A percentile compares a stretch with the other conserved stretches of the same genome.
Conservation (phyloP, 2,329 filamentous ascomycete species). For the Bipolaris cookei region DNA sequence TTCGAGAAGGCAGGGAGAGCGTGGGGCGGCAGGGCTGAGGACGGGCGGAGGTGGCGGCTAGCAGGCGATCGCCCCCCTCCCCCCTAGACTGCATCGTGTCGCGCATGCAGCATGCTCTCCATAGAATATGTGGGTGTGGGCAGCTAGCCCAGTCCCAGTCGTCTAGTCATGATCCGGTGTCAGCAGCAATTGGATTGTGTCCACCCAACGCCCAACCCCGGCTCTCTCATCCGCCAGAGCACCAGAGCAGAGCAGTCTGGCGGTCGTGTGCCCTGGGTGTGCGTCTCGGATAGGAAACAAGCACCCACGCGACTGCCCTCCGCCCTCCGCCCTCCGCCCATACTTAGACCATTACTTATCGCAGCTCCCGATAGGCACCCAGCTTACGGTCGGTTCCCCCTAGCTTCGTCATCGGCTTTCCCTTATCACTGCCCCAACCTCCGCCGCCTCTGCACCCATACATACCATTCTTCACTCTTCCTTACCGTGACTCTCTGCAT, state of each 20-base stretch:
- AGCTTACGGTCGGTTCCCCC: background rate
- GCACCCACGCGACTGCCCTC: conserved; percentile 31
- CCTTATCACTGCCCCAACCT: conserved; percentile 10
- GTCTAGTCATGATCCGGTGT: background rate
- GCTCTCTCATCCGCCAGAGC: conserved; percentile 7
- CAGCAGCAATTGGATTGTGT: background rate
- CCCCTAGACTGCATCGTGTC: conserved; percentile 5
- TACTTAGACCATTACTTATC: conserved; percentile 17
- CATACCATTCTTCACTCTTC: conserved; percentile 1
- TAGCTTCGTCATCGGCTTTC: conserved; percentile 14
- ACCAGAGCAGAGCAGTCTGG: background rate
- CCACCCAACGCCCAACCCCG: background rate
- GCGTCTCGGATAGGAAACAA: conserved; percentile 2
- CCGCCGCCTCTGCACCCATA: background rate
- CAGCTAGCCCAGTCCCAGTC: too few relatives aligned
- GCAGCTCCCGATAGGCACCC: background rate
- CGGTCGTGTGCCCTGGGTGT: conserved; percentile 8
- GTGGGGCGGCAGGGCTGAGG: conserved; percentile 23
- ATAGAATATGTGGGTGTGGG: too few relatives aligned
- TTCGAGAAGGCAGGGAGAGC: conserved; percentile 18
- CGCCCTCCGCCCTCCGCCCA: background rate
- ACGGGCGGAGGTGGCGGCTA: conserved; percentile 17
- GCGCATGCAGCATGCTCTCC: conserved; percentile 14
- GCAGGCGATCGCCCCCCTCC: conserved; percentile 12
- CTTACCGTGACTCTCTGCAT: background rate